phyloP scores from a whole-genome alignment of 78 protist species.

The Guillardia theta region DNA sequence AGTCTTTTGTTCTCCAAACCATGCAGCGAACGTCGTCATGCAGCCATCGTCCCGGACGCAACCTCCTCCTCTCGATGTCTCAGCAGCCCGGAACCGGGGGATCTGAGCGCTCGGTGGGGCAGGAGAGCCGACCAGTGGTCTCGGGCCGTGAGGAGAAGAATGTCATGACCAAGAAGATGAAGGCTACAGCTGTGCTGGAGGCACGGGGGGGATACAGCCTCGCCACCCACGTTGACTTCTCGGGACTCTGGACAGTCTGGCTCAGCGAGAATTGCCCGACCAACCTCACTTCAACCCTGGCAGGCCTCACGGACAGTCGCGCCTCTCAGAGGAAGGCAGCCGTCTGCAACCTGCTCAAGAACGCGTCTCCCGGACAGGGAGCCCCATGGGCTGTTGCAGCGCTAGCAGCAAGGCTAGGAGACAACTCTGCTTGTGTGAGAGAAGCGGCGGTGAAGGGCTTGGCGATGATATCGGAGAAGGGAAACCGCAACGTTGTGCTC shows the following conservation, averaged over 20 bases:
- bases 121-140: no score
- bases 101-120: no score
- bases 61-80: no score
- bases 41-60: no score
- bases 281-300: background rate
- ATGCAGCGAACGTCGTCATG: no score
- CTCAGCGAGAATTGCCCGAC: background rate
- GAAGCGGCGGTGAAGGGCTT: background rate
- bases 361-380: background rate
- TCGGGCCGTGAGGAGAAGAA: no score
- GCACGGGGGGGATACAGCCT: no score
- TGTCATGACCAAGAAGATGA: no score
- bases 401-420: background rate
- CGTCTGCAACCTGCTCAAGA: background rate
- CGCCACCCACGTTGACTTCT: no score
- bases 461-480: background rate
- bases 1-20: no score
- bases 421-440: background rate
- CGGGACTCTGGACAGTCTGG: background rate
- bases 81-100: no score
- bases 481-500: background rate
- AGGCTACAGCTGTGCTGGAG: no score
- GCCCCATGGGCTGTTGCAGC: background rate
- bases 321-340: background rate
- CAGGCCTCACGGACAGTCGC: background rate